A percentile compares a stretch with the other conserved stretches of the same genome.
These are phyloP conservation scores for Zizania latifolia DNA, from an alignment of 176 grass and related monocot genomes.

Conservation along the genomic window DNA sequence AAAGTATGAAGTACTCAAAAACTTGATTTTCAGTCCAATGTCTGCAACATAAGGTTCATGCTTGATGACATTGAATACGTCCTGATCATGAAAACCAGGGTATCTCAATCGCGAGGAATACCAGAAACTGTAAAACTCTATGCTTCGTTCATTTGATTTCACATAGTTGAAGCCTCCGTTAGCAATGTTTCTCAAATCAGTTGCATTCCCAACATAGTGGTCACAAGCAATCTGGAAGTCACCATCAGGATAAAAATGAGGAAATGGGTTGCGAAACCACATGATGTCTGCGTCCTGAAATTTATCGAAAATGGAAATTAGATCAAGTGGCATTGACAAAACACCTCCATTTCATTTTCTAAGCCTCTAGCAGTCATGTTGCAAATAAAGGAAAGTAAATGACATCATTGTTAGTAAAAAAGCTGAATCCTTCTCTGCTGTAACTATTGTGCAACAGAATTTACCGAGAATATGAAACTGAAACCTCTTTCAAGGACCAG, in stretches of 20 bases:
- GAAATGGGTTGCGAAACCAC: slow-evolving; percentile 75
- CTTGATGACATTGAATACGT: slow-evolving; percentile 77
- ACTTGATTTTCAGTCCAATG: slow-evolving; percentile 61
- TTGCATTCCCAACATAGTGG: slow-evolving; percentile 54
- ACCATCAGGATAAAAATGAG: slow-evolving; percentile 60
- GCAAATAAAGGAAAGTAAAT: not conserved
- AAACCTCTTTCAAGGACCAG: slow-evolving; percentile 64
- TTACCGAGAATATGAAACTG: slow-evolving; percentile 72
- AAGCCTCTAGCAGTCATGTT: not conserved
- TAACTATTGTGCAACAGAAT: slow-evolving; percentile 17
- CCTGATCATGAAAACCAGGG: slow-evolving; percentile 75
- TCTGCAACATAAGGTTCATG: slow-evolving; percentile 50
- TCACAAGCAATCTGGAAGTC: slow-evolving; percentile 76
- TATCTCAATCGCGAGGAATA: slow-evolving; percentile 50
- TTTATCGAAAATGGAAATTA: slow-evolving; percentile 6
- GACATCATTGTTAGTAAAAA: not conserved
- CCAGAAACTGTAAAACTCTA: slow-evolving; percentile 81
- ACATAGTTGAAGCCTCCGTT: slow-evolving; percentile 79
- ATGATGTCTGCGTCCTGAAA: slow-evolving; percentile 65
- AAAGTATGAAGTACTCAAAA: slow-evolving; percentile 65
- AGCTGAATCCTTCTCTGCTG: not conserved
- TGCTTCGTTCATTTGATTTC: slow-evolving; percentile 69
- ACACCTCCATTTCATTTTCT: not conserved
- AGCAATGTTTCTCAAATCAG: slow-evolving; percentile 54
- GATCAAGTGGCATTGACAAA: not conserved